Conservation (phyloP, 192 early-diverging fungal species). For the Entrophospora sp. region DNA sequence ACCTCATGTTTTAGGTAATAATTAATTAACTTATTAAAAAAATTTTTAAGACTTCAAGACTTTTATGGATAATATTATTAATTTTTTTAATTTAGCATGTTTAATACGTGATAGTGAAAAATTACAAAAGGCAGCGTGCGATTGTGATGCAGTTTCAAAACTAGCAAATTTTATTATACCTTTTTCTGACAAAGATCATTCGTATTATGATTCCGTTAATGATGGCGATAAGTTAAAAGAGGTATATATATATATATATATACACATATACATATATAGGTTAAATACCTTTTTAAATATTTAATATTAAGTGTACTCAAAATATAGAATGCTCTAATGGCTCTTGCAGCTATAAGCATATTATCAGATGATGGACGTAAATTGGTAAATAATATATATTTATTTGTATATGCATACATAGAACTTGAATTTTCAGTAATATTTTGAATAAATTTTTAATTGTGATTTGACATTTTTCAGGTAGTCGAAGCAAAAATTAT, state of each 20-base stretch:
- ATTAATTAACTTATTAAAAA: background rate
- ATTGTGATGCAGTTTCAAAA: constrained; percentile 61
- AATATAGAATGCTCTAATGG: constrained; percentile 55
- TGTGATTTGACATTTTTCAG: too few species aligned
- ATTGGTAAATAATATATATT: constrained; percentile 31
- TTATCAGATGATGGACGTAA: constrained; percentile 64
- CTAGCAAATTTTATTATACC: constrained; percentile 48
- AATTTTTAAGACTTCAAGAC: background rate
- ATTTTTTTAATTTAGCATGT: constrained; percentile 38
- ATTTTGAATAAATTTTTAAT: too few species aligned
- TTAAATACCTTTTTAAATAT: too few species aligned
- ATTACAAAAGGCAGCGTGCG: constrained; percentile 67
- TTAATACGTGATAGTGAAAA: constrained; percentile 62
- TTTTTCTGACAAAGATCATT: constrained; percentile 30
- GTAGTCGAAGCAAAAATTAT: constrained; percentile 72
- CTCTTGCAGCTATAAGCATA: constrained; percentile 61
- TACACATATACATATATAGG: too few species aligned
- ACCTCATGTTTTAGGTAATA: constrained; percentile 46
- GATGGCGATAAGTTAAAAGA: constrained; percentile 56
- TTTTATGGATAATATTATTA: background rate
- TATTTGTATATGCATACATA: background rate
- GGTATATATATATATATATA: constrained; percentile 27
- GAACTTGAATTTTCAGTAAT: too few species aligned
- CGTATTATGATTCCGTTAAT: constrained; percentile 30
- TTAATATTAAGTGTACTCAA: too few species aligned